Evolutionary conservation across 169 alveolate genomes (phyloP).

Genomic region (Eimeria acervulina): DNA sequence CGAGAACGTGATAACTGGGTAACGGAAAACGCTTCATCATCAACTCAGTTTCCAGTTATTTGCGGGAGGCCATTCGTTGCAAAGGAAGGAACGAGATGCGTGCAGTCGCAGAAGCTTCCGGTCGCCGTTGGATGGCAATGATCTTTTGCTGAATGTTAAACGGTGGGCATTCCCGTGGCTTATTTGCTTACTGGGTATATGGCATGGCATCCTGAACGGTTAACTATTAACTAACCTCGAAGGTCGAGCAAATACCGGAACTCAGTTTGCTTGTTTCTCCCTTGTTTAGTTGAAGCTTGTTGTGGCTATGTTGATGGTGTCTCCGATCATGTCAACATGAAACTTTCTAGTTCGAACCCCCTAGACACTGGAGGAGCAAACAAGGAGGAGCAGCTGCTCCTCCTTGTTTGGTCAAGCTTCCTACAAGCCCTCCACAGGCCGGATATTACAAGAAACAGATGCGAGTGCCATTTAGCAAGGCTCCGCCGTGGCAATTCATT

Average conservation of each 20-base stretch:
- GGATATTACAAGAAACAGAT: not conserved
- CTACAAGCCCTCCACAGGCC: not conserved
- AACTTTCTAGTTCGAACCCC: not conserved
- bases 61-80: not conserved
- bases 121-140: conserved; percentile 31
- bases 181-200: not conserved
- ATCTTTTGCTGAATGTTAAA: not conserved
- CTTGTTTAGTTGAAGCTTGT: not conserved
- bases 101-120: conserved; percentile 1
- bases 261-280: not conserved
- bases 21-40: not conserved
- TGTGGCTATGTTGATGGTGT: not conserved
- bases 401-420: not conserved
- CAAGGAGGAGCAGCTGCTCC: not conserved
- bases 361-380: not conserved
- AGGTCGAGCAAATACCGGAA: not conserved
- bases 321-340: not conserved
- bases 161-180: not conserved
- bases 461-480: not conserved
- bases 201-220: not conserved
- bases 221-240: not conserved
- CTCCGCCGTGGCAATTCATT: not conserved
- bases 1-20: not conserved
- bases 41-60: not conserved
- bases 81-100: conserved; percentile 9